These are phyloP conservation scores for Curvularia verruculosa DNA, from an alignment of 2,329 filamentous ascomycete genomes.

Conservation along the genomic window DNA sequence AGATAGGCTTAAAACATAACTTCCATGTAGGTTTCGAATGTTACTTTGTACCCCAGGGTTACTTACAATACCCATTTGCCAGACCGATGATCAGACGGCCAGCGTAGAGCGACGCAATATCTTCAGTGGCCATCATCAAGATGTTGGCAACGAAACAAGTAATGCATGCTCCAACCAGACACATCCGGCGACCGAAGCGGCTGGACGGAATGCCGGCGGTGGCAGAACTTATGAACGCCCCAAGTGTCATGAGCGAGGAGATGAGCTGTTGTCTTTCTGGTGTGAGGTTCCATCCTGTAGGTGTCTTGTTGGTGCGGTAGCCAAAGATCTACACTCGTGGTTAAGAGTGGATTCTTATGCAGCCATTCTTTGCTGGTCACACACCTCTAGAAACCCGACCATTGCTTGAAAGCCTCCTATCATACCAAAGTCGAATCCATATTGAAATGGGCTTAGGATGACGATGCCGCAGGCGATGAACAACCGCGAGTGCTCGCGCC, in stretches of 20 bases:
- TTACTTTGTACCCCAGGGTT: too few relatives aligned
- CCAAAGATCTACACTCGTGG: constrained; percentile 37
- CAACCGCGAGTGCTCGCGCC: constrained; percentile 52
- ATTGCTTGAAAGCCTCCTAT: constrained; percentile 60
- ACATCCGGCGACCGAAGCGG: constrained; percentile 53
- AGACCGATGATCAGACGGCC: constrained; percentile 59
- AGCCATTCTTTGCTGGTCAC: neutral
- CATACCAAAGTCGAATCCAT: constrained; percentile 60
- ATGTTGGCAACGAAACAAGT: constrained; percentile 60
- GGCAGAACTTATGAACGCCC: constrained; percentile 53
- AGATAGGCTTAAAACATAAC: too few relatives aligned
- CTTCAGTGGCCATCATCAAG: constrained; percentile 63
- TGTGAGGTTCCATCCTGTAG: constrained; percentile 53
- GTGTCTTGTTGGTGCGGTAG: constrained; percentile 32
- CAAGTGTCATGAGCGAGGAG: constrained; percentile 55
- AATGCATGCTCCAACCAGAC: constrained; percentile 57
- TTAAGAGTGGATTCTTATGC: neutral
- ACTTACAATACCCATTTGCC: constrained; percentile 41
- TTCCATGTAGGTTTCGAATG: too few relatives aligned
- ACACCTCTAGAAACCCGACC: constrained; percentile 56
- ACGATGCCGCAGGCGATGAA: constrained; percentile 58
- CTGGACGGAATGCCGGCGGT: constrained; percentile 49
- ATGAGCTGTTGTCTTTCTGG: constrained; percentile 54
- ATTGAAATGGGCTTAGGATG: constrained; percentile 59
- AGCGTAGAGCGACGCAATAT: constrained; percentile 61